These are phyloP conservation scores for Starmerella lactis-condensi DNA, from an alignment of 805 yeast genomes.

Conservation along the genomic window DNA sequence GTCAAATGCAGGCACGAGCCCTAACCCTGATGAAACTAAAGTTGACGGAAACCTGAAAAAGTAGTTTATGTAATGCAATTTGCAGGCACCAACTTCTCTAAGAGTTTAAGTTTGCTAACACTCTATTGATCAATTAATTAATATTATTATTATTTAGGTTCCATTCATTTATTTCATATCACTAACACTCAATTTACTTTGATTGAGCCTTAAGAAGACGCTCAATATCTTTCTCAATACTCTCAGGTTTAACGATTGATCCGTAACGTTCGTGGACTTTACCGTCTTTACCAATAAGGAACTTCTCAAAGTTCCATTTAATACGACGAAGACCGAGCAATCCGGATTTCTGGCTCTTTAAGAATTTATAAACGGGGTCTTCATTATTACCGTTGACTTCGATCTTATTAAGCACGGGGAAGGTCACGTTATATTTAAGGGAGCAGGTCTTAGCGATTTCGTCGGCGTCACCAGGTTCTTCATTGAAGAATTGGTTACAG, in stretches of 20 bases:
- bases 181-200: too few species aligned
- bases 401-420: conserved; percentile 73
- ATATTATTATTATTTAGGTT: too few species aligned
- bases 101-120: too few species aligned
- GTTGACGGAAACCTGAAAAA: too few species aligned
- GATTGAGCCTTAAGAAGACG: conserved; percentile 32
- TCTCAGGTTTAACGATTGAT: conserved; percentile 50
- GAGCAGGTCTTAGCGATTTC: conserved; percentile 60
- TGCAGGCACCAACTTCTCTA: too few species aligned
- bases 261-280: conserved; percentile 43
- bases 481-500: conserved; percentile 76
- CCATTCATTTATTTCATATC: too few species aligned
- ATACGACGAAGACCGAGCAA: conserved; percentile 50
- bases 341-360: conserved; percentile 48
- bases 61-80: too few species aligned
- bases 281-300: conserved; percentile 41
- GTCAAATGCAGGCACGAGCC: too few species aligned
- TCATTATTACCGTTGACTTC: conserved; percentile 76
- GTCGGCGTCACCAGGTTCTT: conserved; percentile 47
- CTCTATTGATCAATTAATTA: too few species aligned
- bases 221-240: conserved; percentile 41
- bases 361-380: conserved; percentile 62
- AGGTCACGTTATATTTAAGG: conserved; percentile 72
- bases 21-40: too few species aligned
- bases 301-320: conserved; percentile 70